Conservation (phyloP, 148 eudicot genomes). For the Cornus florida region DNA sequence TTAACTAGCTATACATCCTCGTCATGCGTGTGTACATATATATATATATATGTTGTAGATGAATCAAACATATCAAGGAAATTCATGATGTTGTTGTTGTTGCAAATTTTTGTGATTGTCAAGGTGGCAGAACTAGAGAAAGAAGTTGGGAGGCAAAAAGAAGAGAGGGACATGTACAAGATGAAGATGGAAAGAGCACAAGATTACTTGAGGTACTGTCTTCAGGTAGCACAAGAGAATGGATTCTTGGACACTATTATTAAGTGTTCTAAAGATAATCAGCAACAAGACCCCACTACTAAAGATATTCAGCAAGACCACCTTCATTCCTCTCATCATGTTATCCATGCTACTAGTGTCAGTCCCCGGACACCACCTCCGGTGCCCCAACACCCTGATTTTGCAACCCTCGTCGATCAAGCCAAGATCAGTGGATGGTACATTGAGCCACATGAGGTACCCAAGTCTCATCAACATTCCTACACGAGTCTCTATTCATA, state of each 20-base stretch:
- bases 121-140: conserved; percentile 43
- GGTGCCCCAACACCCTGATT: conserved; percentile 11
- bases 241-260: conserved; percentile 35
- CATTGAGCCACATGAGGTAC: conserved; percentile 42
- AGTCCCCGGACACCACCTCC: conserved; percentile 23
- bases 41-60: too few species aligned
- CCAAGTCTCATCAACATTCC: background rate
- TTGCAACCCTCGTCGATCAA: conserved; percentile 26
- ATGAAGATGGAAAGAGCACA: conserved; percentile 37
- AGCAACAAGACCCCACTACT: background rate
- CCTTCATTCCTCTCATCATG: conserved; percentile 4
- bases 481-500: background rate
- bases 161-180: conserved; percentile 30
- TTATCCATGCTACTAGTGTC: conserved; percentile 5
- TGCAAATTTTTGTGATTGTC: background rate
- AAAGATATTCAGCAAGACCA: background rate
- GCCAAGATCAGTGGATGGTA: conserved; percentile 46
- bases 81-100: conserved; percentile 1
- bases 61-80: background rate
- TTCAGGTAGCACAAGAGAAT: conserved; percentile 47
- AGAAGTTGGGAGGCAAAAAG: conserved; percentile 41
- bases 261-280: conserved; percentile 9
- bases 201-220: conserved; percentile 39
- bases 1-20: too few species aligned
- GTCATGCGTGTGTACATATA: too few species aligned